phyloP scores from a whole-genome alignment of 2,329 filamentous ascomycete genomes.

The Lachnum nothofagi region DNA sequence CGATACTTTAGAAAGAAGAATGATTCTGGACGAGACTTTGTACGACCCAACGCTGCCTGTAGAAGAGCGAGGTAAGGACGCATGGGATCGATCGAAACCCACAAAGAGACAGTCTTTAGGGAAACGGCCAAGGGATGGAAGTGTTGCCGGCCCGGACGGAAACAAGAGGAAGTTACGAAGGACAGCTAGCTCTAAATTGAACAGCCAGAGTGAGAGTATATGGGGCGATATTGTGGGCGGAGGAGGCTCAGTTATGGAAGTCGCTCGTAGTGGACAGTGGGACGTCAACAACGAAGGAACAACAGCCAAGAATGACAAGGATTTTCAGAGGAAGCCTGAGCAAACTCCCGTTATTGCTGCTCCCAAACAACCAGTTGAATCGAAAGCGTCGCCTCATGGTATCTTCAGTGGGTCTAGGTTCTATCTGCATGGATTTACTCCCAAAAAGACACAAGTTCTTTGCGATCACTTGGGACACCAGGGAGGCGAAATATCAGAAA shows the following conservation, averaged over 20 bases:
- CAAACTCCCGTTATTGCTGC: background rate
- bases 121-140: constrained; percentile 55
- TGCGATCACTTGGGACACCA: constrained; percentile 34
- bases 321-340: background rate
- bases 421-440: constrained; percentile 39
- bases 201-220: constrained; percentile 72
- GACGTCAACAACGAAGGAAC: constrained; percentile 17
- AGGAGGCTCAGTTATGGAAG: constrained; percentile 27
- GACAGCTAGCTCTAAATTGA: constrained; percentile 78
- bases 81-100: constrained; percentile 59
- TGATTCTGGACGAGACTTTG: constrained; percentile 82
- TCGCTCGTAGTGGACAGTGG: constrained; percentile 28
- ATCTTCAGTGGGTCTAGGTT: constrained; percentile 41
- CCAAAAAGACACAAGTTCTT: constrained; percentile 35
- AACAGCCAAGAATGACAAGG: background rate
- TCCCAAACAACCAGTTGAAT: constrained; percentile 16
- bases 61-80: constrained; percentile 69
- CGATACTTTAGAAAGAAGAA: constrained; percentile 76
- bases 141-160: constrained; percentile 43
- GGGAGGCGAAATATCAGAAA: constrained; percentile 30
- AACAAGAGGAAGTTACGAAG: constrained; percentile 78
- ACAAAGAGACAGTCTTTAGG: constrained; percentile 43
- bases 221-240: constrained; percentile 80
- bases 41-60: constrained; percentile 71
- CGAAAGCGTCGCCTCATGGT: constrained; percentile 23